Base-by-base conservation (phyloP, 176 grass and related monocot species). In the Carex parvula region DNA sequence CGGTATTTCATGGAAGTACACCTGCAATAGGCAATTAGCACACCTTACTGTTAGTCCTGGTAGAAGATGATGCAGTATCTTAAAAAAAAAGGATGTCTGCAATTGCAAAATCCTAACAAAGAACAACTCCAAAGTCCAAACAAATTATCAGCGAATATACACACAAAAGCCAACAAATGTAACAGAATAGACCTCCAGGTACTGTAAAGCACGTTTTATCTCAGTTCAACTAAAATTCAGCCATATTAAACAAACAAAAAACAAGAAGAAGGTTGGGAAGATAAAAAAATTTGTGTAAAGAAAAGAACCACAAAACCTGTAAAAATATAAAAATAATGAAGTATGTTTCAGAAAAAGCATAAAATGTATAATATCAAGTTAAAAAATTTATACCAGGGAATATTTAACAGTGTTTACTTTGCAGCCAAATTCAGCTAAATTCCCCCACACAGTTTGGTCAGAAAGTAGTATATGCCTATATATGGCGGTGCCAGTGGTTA, bases 1-100 rank as follows among this genome's bases (percentile, higher is more conserved):
- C 86, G 95, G 95, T 87, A 98, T 98, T 74, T 98, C 95, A 64
- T 98, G 92, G 84, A 98, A 98, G 77, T 98, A 98, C 5, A 98
- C 95, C 95, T 94, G 86, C 56, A 83, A 56, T 69, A 78, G 35
- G 63, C 56, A 44, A 52, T 64, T 82, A 55, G 72, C 72, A 76
- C 22, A 16, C 6, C 22, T 26, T 22, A 52, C 12, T 55, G n/a
- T 29, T 71, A 70, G 26, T 70, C 35, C 24, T 37, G 3, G 24
- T 68, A 70, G 3, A 80, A 69, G n/a, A 55, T 42, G 22, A 20
- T 18, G 24, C 11, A 22, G 16, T 16, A 57, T 50, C 37, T 21
- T n/a, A 68, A 68, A 59, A 64, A 4, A 62, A 18, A 64, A 54
- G 57, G 20, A 17, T 68, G 14, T 37, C 5, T 35, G n/a, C n/a